Evolutionary conservation across 164 flowering plant genomes (phyloP).

Genomic region (Buxus sempervirens): DNA sequence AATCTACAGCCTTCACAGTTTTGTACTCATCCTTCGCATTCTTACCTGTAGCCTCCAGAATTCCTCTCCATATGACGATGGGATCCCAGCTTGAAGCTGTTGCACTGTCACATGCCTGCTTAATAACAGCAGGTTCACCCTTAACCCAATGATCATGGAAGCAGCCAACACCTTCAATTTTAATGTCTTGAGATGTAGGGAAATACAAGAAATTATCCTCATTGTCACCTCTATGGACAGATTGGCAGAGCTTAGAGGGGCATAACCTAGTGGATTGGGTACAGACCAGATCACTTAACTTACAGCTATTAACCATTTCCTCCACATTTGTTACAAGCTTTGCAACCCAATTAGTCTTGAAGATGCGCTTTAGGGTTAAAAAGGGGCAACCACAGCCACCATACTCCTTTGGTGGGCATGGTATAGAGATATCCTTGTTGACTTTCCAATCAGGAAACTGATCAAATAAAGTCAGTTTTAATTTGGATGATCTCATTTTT

Average conservation of each 20-base stretch:
- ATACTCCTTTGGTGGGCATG: conserved; percentile 76
- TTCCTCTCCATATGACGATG: conserved; percentile 65
- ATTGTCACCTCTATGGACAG: conserved; percentile 46
- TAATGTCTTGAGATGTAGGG: conserved; percentile 62
- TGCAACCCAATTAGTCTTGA: conserved; percentile 98
- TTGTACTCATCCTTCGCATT: conserved; percentile 51
- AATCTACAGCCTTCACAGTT: conserved; percentile 74
- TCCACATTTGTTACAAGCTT: conserved; percentile 89
- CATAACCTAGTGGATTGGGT: conserved; percentile 17
- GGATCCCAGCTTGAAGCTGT: conserved; percentile 78
- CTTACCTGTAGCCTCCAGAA: conserved; percentile 64
- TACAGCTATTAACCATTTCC: conserved; percentile 92
- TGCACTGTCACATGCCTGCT: conserved; percentile 52
- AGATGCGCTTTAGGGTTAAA: conserved; percentile 66
- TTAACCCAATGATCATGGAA: conserved; percentile 78
- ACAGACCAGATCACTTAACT: conserved; percentile 33
- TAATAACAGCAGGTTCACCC: conserved; percentile 78
- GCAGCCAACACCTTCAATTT: conserved; percentile 44
- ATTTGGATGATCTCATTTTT: conserved; percentile 24
- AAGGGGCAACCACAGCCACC: conserved; percentile 72
- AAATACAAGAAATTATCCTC: conserved; percentile 64
- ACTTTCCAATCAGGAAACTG: conserved; percentile 67
- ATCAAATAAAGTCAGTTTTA: conserved; percentile 25
- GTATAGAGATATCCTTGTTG: conserved; percentile 69
- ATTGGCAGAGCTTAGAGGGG: conserved; percentile 32